A percentile compares a stretch with the other conserved stretches of the same genome.
These are phyloP conservation scores for Saturnispora quitensis DNA, from an alignment of 805 yeast species.

Conservation along the genomic window DNA sequence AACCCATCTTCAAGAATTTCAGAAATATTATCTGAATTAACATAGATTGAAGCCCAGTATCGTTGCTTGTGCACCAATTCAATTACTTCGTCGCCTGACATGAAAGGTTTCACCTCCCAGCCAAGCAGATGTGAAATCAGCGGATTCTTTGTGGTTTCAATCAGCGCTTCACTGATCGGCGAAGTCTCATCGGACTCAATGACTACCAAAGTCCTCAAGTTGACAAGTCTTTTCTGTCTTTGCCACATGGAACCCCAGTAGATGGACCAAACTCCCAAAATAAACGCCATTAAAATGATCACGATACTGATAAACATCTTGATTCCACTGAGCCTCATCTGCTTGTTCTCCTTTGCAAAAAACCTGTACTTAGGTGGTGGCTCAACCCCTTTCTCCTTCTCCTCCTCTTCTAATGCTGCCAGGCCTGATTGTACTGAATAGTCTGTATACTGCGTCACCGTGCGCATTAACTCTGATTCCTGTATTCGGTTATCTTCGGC, in stretches of 20 bases:
- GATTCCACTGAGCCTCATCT: constrained; percentile 9
- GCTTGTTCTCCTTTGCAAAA: constrained; percentile 13
- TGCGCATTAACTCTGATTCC: constrained; percentile 12
- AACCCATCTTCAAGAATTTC: constrained; percentile 35
- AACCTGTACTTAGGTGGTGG: constrained; percentile 11
- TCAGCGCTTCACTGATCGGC: constrained; percentile 25
- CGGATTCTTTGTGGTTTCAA: constrained; percentile 12
- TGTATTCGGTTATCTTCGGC: not conserved
- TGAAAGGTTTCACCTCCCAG: constrained; percentile 30
- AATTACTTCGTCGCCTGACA: constrained; percentile 30
- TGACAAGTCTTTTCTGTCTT: constrained; percentile 23
- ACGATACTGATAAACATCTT: constrained; percentile 14
- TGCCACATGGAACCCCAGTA: constrained; percentile 42
- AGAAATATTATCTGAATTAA: constrained; percentile 35
- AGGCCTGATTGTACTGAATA: constrained; percentile 10
- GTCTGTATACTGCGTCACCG: constrained; percentile 19
- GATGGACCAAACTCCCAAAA: constrained; percentile 33
- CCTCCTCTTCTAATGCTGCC: constrained; percentile 1
- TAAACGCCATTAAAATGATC: constrained; percentile 27
- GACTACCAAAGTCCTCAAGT: constrained; percentile 32
- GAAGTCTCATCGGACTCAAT: constrained; percentile 29
- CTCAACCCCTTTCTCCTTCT: not conserved
- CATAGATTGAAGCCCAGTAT: constrained; percentile 57
- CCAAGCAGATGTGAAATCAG: constrained; percentile 21
- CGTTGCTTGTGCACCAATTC: constrained; percentile 42